A percentile compares a stretch with the other conserved stretches of the same genome.
These are phyloP conservation scores for Metschnikowia henanensis DNA, from an alignment of 805 yeast genomes.

Conservation along the genomic window DNA sequence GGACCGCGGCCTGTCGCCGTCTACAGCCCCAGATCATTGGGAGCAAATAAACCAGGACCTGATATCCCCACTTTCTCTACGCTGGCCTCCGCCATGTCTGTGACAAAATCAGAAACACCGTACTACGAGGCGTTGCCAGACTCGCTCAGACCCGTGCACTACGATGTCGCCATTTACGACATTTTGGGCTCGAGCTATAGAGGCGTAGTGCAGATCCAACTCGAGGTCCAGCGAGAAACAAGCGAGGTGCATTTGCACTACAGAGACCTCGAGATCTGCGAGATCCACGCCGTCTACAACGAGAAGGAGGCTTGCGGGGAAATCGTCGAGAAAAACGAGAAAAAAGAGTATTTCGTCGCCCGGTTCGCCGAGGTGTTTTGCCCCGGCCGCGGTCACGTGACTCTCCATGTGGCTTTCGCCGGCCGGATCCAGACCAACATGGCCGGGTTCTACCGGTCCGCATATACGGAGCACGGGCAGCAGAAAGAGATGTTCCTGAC, in stretches of 20 bases:
- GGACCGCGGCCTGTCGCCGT: too few species aligned
- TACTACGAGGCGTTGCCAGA: constrained; percentile 56
- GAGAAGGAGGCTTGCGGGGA: constrained; percentile 24
- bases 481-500: constrained; percentile 47
- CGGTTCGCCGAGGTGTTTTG: constrained; percentile 44
- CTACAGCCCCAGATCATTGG: too few species aligned
- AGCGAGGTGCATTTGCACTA: constrained; percentile 49
- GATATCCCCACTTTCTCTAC: too few species aligned
- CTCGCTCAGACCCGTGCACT: constrained; percentile 71
- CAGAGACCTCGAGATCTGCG: constrained; percentile 37
- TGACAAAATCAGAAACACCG: constrained; percentile 12
- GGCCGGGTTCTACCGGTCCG: constrained; percentile 56
- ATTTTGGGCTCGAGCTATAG: constrained; percentile 42
- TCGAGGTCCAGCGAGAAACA: constrained; percentile 45
- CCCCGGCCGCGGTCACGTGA: constrained; percentile 23
- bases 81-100: constrained; percentile 6
- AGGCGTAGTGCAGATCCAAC: constrained; percentile 49
- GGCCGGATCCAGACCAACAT: constrained; percentile 53
- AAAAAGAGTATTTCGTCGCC: constrained; percentile 64
- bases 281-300: constrained; percentile 24
- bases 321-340: constrained; percentile 38
- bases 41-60: too few species aligned
- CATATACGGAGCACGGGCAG: constrained; percentile 39
- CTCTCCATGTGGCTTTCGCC: constrained; percentile 33
- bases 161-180: constrained; percentile 60